Percentiles rank a stretch among this genome's conserved stretches.
Conservation (phyloP, 2,329 filamentous ascomycete species). For the Saccharata proteae region DNA sequence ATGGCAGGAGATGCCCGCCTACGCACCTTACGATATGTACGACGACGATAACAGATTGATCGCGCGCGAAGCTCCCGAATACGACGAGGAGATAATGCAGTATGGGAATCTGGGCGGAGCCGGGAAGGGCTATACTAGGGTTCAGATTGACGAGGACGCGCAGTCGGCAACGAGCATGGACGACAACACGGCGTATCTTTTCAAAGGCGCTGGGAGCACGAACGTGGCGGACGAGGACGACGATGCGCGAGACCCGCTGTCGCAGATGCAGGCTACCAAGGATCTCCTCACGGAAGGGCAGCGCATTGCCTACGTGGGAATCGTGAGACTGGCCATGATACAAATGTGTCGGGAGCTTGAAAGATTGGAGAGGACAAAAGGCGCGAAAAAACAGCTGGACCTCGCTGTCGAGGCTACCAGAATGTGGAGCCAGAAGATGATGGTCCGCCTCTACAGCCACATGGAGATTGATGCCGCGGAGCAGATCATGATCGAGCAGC, state of each 20-base stretch:
- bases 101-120: conserved; percentile 76
- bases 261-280: conserved; percentile 92
- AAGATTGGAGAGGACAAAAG: conserved; percentile 47
- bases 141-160: conserved; percentile 90
- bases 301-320: conserved; percentile 87
- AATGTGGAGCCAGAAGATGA: conserved; percentile 98
- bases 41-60: conserved; percentile 85
- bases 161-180: conserved; percentile 93
- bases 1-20: conserved; percentile 93
- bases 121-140: conserved; percentile 87
- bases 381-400: conserved; percentile 58
- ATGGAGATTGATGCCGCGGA: conserved; percentile 90
- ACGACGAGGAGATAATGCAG: conserved; percentile 55
- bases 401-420: conserved; percentile 64
- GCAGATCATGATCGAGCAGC: conserved; percentile 97
- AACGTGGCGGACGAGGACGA: conserved; percentile 57
- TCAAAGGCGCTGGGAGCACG: conserved; percentile 44
- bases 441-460: conserved; percentile 85
- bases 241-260: conserved; percentile 62
- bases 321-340: conserved; percentile 70
- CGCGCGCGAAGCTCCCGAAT: conserved; percentile 63
- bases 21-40: conserved; percentile 87
- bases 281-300: conserved; percentile 90
- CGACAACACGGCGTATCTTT: conserved; percentile 91
- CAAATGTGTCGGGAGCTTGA: conserved; percentile 62